phyloP scores from a whole-genome alignment of 495 filamentous ascomycete species.

The Glonium stellatum region DNA sequence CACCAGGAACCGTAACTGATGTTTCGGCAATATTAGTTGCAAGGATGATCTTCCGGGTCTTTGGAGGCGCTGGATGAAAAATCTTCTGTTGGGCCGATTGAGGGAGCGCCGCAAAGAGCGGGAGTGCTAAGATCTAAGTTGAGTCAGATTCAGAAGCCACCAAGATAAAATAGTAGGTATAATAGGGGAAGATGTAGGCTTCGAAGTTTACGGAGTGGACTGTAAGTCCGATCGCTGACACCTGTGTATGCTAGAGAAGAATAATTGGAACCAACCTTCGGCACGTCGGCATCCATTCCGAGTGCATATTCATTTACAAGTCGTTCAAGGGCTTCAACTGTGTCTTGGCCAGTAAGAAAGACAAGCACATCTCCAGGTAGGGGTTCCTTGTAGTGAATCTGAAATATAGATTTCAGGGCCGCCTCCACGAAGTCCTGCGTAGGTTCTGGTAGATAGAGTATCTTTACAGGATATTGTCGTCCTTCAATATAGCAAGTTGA shows the following conservation, averaged over 20 bases:
- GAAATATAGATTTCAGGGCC: constrained; percentile 74
- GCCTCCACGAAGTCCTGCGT: constrained; percentile 79
- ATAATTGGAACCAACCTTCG: constrained; percentile 48
- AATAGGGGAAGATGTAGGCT: constrained; percentile 11
- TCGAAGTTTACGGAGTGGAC: neutral
- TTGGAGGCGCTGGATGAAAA: constrained; percentile 67
- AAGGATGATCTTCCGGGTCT: constrained; percentile 81
- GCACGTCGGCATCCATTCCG: constrained; percentile 63
- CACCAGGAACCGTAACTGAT: constrained; percentile 90
- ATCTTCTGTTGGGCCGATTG: constrained; percentile 76
- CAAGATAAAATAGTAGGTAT: constrained; percentile 4
- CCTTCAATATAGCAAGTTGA: constrained; percentile 72
- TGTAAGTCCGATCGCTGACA: neutral
- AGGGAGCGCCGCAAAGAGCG: constrained; percentile 65
- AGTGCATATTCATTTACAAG: constrained; percentile 72
- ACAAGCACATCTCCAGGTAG: constrained; percentile 89
- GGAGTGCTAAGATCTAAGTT: constrained; percentile 53
- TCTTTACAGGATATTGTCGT: constrained; percentile 78
- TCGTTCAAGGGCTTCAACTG: constrained; percentile 73
- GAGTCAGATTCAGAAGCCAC: constrained; percentile 6
- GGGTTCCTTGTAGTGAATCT: constrained; percentile 80
- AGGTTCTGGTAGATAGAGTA: constrained; percentile 66
- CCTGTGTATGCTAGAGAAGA: no score
- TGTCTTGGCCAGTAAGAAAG: constrained; percentile 90
- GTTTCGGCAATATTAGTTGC: constrained; percentile 98